Evolutionary conservation across 2,329 filamentous ascomycete genomes (phyloP).

Genomic region (Penicillium sp.): DNA sequence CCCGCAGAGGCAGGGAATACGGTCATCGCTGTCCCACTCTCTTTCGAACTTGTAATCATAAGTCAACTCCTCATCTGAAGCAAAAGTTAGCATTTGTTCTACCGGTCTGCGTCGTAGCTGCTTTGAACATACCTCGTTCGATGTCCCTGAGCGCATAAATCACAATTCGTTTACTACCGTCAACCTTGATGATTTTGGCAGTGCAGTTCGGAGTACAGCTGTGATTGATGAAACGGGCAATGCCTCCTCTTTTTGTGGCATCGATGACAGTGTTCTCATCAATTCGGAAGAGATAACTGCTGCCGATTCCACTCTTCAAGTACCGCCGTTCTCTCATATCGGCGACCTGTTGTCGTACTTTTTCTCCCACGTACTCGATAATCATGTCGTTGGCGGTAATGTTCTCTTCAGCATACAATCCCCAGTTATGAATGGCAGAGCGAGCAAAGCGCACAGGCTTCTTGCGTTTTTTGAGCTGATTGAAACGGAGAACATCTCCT

Average conservation of each 20-base stretch:
- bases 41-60: slow-evolving; percentile 99
- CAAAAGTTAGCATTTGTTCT: slow-evolving; percentile 17
- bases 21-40: slow-evolving; percentile 89
- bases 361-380: slow-evolving; percentile 98
- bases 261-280: slow-evolving; percentile 97
- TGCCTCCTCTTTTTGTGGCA: slow-evolving; percentile 97
- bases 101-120: background rate
- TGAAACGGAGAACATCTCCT: slow-evolving; percentile 92
- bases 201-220: slow-evolving; percentile 98
- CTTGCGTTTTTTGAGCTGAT: slow-evolving; percentile 98
- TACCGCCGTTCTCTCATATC: slow-evolving; percentile 92
- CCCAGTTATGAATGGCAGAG: slow-evolving; percentile 99
- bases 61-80: slow-evolving; percentile 90
- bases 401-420: slow-evolving; percentile 94
- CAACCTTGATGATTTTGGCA: slow-evolving; percentile 98
- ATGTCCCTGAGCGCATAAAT: slow-evolving; percentile 98
- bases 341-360: slow-evolving; percentile 95
- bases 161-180: slow-evolving; percentile 96
- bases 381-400: slow-evolving; percentile 99
- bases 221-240: slow-evolving; percentile 97
- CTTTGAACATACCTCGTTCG: slow-evolving; percentile 74
- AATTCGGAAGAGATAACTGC: slow-evolving; percentile 96
- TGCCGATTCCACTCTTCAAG: slow-evolving; percentile 93
- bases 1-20: slow-evolving; percentile 95
- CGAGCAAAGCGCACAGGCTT: slow-evolving; percentile 98